Conservation (phyloP, 108 stramenopile species). For the Aurantiochytrium sp. region DNA sequence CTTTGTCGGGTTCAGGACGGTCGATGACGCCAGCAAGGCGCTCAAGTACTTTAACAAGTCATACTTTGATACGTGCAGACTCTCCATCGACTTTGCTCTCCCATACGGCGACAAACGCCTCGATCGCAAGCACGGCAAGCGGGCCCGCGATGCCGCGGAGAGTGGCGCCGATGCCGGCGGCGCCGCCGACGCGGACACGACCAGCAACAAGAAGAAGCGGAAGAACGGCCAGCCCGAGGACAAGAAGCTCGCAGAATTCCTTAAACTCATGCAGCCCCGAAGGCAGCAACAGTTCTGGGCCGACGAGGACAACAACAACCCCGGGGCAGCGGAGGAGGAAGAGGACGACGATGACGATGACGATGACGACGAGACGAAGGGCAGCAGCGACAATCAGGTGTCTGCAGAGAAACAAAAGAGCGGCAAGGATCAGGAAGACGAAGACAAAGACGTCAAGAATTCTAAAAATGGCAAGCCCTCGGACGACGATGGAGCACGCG, state of each 20-base stretch:
- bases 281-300: constrained; percentile 7
- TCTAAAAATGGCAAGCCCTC: background rate
- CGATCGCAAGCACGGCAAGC: background rate
- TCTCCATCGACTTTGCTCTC: constrained; percentile 41
- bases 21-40: constrained; percentile 35
- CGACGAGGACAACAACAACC: background rate
- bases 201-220: background rate
- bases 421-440: background rate
- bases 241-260: constrained; percentile 28
- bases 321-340: background rate
- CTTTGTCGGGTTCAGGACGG: constrained; percentile 48
- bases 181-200: background rate
- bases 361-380: background rate
- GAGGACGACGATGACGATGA: background rate
- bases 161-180: background rate
- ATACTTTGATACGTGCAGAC: constrained; percentile 43
- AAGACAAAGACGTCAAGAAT: background rate
- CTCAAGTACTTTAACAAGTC: constrained; percentile 48
- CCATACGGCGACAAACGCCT: constrained; percentile 23
- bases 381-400: background rate
- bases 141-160: background rate
- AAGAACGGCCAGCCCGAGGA: background rate
- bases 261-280: background rate
- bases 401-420: background rate
- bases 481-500: background rate